Evolutionary conservation across 805 yeast genomes (phyloP).

Genomic region (Teunomyces barrocoloradensis): DNA sequence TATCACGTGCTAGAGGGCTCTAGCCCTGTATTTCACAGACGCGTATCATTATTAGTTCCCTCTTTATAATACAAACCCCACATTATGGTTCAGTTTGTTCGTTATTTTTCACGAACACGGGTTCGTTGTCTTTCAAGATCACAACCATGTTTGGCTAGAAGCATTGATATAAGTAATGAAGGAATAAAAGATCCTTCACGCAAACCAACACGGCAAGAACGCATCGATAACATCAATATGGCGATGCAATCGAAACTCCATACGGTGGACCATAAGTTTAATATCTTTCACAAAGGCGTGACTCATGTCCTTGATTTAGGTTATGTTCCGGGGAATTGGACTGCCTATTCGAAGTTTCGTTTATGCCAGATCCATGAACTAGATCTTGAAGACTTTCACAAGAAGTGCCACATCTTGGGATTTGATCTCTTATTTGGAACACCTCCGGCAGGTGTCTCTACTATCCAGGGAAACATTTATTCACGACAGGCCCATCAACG

Average conservation of each 20-base stretch:
- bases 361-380: conserved; percentile 29
- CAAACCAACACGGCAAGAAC: conserved; percentile 20
- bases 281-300: conserved; percentile 24
- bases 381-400: conserved; percentile 23
- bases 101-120: neutral
- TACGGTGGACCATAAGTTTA: conserved; percentile 26
- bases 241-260: conserved; percentile 23
- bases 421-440: conserved; percentile 64
- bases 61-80: neutral
- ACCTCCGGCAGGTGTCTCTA: conserved; percentile 78
- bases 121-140: neutral
- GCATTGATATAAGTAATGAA: conserved; percentile 6
- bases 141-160: conserved; percentile 3
- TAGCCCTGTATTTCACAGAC: conserved; percentile 1
- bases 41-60: neutral
- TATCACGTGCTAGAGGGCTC: conserved; percentile 2
- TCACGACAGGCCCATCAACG: conserved; percentile 40
- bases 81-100: neutral
- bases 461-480: conserved; percentile 86
- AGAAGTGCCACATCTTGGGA: conserved; percentile 36
- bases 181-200: conserved; percentile 6
- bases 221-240: conserved; percentile 22
- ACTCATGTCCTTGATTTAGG: conserved; percentile 39
- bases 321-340: conserved; percentile 43
- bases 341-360: conserved; percentile 25